A percentile compares a stretch with the other conserved stretches of the same genome.
Evolutionary conservation across 23 red algal genomes (phyloP).

Genomic region (Agarophyton chilense): DNA sequence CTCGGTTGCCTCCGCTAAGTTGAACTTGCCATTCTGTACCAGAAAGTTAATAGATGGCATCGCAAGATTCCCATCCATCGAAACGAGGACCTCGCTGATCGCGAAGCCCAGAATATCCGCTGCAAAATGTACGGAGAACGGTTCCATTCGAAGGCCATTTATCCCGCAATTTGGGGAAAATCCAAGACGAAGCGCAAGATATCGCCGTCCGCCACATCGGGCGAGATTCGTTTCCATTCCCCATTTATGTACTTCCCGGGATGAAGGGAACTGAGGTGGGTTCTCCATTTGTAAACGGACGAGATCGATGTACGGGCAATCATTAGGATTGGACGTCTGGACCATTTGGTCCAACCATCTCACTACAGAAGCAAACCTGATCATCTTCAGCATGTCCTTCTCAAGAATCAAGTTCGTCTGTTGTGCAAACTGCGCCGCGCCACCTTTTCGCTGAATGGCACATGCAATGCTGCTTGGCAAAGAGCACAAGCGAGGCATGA

Average conservation of each 20-base stretch:
- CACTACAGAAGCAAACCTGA: neutral
- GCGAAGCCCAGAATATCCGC: conserved; percentile 26
- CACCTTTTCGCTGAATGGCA: neutral
- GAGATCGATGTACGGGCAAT: neutral
- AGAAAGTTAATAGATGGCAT: conserved; percentile 8
- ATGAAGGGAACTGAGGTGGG: neutral
- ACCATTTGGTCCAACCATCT: conserved; percentile 14
- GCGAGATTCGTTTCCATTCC: neutral
- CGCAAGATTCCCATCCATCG: conserved; percentile 1
- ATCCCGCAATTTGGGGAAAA: conserved; percentile 24
- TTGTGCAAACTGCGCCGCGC: conserved; percentile 13
- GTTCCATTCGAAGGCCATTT: conserved; percentile 16
- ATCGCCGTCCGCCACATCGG: conserved; percentile 21
- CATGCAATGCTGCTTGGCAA: conserved; percentile 4
- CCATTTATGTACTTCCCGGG: neutral
- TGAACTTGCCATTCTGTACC: neutral
- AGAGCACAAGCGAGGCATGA: conserved; percentile 22
- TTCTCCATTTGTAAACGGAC: neutral
- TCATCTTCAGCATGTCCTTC: neutral
- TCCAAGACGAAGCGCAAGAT: conserved; percentile 15
- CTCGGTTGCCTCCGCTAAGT: neutral
- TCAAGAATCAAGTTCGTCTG: neutral
- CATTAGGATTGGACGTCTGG: neutral
- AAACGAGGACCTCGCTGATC: neutral
- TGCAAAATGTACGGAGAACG: conserved; percentile 26